phyloP scores from a whole-genome alignment of 2,329 filamentous ascomycete species.

The Pseudogymnoascus sp. region DNA sequence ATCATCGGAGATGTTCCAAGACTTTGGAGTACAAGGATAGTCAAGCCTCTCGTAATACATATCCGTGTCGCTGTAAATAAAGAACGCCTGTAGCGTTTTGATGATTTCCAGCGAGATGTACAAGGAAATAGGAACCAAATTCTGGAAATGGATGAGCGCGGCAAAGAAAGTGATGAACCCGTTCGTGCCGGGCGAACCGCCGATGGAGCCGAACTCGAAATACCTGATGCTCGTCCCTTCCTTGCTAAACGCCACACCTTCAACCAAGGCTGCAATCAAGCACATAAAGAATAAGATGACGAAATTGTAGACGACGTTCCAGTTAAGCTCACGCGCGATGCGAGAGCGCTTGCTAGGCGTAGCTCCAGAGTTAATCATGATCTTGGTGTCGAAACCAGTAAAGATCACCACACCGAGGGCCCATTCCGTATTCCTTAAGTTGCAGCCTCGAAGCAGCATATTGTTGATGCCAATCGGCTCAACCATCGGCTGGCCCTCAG shows the following conservation, averaged over 20 bases:
- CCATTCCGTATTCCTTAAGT: constrained; percentile 94
- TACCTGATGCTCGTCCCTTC: constrained; percentile 64
- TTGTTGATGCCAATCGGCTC: constrained; percentile 96
- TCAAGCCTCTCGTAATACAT: constrained; percentile 98
- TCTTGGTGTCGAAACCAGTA: constrained; percentile 94
- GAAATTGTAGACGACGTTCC: constrained; percentile 97
- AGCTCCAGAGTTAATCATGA: constrained; percentile 96
- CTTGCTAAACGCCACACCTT: constrained; percentile 73
- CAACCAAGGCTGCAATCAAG: constrained; percentile 71
- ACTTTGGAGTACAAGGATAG: constrained; percentile 91
- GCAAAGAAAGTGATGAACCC: constrained; percentile 98
- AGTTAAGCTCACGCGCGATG: constrained; percentile 89
- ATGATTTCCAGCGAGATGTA: constrained; percentile 98
- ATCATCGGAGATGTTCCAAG: constrained; percentile 98
- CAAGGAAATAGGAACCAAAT: constrained; percentile 94
- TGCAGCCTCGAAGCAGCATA: constrained; percentile 83
- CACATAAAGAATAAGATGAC: constrained; percentile 84
- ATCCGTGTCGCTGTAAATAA: constrained; percentile 90
- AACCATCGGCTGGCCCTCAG: constrained; percentile 67
- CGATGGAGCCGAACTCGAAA: constrained; percentile 83
- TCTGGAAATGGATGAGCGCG: constrained; percentile 89
- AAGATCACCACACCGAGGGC: constrained; percentile 85
- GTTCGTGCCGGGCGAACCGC: constrained; percentile 63
- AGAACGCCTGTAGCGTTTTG: constrained; percentile 83
- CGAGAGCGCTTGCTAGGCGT: constrained; percentile 90